phyloP scores from a whole-genome alignment of 2,329 filamentous ascomycete genomes.

The Lithohypha guttulata region DNA sequence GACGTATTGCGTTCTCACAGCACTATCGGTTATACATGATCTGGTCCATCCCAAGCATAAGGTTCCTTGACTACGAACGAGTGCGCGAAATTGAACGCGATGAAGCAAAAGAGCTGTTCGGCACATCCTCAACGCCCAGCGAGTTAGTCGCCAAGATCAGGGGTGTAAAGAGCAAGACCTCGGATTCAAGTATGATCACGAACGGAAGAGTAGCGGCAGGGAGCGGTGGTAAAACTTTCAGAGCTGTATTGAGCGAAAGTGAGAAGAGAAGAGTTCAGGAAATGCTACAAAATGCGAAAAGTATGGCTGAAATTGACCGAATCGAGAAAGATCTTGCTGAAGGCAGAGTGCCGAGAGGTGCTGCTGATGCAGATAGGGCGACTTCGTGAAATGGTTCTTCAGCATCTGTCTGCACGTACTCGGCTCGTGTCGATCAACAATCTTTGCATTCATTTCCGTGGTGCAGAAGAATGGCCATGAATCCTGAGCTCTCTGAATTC shows the following conservation, averaged over 20 bases:
- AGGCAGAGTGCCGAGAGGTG: constrained; percentile 66
- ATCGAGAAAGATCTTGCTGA: constrained; percentile 89
- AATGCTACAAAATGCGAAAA: constrained; percentile 79
- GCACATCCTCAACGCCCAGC: constrained; percentile 65
- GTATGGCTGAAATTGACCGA: constrained; percentile 76
- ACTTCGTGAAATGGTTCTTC: no score
- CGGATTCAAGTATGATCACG: constrained; percentile 44
- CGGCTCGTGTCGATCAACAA: no score
- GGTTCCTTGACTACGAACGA: constrained; percentile 87
- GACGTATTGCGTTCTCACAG: constrained; percentile 35
- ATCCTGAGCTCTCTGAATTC: no score
- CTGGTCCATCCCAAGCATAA: constrained; percentile 71
- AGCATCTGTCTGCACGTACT: no score
- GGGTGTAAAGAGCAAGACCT: constrained; percentile 68
- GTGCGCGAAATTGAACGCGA: constrained; percentile 77
- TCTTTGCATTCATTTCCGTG: no score
- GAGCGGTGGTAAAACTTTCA: constrained; percentile 51
- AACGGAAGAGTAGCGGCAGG: constrained; percentile 32
- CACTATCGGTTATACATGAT: constrained; percentile 88
- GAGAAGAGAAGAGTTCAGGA: constrained; percentile 80
- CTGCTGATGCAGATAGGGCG: constrained; percentile 28
- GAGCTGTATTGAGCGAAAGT: constrained; percentile 74
- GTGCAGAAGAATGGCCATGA: no score
- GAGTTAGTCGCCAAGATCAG: constrained; percentile 75
- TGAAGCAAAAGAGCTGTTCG: constrained; percentile 71